A percentile compares a stretch with the other conserved stretches of the same genome.
phyloP scores from a whole-genome alignment of 768 basidiomycete species.

The Guyanaporus albipodus region DNA sequence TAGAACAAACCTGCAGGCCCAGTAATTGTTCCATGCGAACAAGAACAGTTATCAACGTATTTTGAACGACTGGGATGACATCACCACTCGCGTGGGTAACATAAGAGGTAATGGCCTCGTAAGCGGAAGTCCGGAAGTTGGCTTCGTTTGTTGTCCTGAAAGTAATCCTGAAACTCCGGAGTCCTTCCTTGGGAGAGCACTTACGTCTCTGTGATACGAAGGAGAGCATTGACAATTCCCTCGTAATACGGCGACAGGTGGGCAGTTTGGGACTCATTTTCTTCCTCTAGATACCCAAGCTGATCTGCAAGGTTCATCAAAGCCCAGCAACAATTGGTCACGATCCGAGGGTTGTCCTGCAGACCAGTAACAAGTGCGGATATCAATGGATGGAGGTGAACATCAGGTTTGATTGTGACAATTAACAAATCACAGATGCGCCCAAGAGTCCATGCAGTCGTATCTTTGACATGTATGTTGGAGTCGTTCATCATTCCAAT shows the following conservation, averaged over 20 bases:
- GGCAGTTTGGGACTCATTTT: conserved; percentile 51
- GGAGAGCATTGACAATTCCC: conserved; percentile 76
- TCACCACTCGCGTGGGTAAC: conserved; percentile 78
- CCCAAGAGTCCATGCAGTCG: conserved; percentile 96
- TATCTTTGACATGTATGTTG: conserved; percentile 88
- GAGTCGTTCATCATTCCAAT: conserved; percentile 93
- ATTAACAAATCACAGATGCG: conserved; percentile 91
- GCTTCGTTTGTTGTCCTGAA: conserved; percentile 76
- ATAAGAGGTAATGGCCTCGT: conserved; percentile 90
- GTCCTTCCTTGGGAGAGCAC: conserved; percentile 18
- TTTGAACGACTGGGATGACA: conserved; percentile 75
- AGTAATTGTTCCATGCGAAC: conserved; percentile 87
- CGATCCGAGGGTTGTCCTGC: conserved; percentile 76
- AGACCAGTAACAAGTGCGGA: conserved; percentile 80
- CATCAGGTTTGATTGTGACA: conserved; percentile 80
- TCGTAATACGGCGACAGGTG: conserved; percentile 88
- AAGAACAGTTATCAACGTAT: conserved; percentile 78
- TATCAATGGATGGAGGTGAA: conserved; percentile 80
- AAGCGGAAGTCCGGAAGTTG: conserved; percentile 92
- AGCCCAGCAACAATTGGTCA: conserved; percentile 94
- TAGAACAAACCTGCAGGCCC: conserved; percentile 64
- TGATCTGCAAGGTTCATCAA: conserved; percentile 95
- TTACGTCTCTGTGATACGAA: conserved; percentile 85
- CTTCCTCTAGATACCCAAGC: conserved; percentile 66
- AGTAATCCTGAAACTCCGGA: conserved; percentile 13